phyloP scores from a whole-genome alignment of 148 eudicot genomes.

The Heliosperma pusillum region DNA sequence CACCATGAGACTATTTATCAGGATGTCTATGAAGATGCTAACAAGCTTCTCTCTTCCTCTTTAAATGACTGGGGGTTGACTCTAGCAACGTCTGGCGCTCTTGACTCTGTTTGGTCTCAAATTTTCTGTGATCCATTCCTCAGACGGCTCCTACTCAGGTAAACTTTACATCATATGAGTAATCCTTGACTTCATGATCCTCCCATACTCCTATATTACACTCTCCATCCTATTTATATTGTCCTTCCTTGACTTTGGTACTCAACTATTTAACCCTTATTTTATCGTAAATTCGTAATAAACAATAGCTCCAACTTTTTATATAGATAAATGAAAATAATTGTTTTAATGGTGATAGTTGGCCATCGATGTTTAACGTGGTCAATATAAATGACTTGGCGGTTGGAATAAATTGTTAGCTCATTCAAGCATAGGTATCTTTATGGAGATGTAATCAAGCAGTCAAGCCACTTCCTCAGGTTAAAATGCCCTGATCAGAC shows the following conservation, averaged over 20 bases:
- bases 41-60: constrained; percentile 56
- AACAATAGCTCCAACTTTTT: not conserved
- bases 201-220: not conserved
- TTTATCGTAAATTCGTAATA: not conserved
- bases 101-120: constrained; percentile 87
- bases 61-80: constrained; percentile 57
- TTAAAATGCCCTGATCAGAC: not conserved
- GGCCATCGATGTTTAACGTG: no score
- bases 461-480: not conserved
- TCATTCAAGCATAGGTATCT: not conserved
- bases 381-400: not conserved
- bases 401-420: no score
- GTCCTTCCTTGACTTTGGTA: no score
- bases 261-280: no score
- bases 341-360: not conserved
- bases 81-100: constrained; percentile 51
- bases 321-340: not conserved
- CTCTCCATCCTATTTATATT: no score
- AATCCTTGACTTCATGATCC: constrained; percentile 1
- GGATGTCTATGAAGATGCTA: constrained; percentile 53
- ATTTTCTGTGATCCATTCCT: constrained; percentile 76
- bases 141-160: constrained; percentile 73
- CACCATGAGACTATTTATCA: constrained; percentile 28
- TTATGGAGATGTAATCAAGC: not conserved
- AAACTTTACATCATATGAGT: constrained; percentile 13